Conservation (phyloP, 495 filamentous ascomycete species). For the Annulohypoxylon maeteangense region DNA sequence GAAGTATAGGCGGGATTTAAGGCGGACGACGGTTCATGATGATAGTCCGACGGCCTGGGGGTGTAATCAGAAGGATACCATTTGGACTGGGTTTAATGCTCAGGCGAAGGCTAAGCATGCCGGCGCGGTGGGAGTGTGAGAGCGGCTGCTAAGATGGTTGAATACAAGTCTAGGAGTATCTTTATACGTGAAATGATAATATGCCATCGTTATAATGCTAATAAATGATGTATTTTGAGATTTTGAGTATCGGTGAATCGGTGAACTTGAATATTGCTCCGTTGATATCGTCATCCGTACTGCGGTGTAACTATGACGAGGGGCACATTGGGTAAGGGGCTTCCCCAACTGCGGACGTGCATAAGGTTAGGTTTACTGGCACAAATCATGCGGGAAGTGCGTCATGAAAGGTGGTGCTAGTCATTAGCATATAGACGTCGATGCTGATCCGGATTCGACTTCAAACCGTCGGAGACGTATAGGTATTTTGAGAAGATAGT, state of each 20-base stretch:
- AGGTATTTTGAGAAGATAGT: not conserved
- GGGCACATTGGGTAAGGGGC: not conserved
- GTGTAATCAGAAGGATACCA: conserved; percentile 47
- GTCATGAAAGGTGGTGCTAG: not conserved
- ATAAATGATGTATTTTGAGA: not conserved
- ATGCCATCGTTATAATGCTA: not conserved
- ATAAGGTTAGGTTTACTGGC: not conserved
- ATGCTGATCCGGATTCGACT: not conserved
- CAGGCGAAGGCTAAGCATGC: conserved; percentile 31
- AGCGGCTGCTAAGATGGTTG: not conserved
- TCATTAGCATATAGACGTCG: not conserved
- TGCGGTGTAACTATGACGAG: not conserved
- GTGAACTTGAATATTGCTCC: not conserved
- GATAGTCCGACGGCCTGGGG: conserved; percentile 57
- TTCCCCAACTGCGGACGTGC: not conserved
- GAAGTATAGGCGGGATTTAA: conserved; percentile 62
- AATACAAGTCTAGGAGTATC: not conserved
- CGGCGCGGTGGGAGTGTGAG: conserved; percentile 32
- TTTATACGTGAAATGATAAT: not conserved
- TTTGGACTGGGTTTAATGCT: conserved; percentile 36
- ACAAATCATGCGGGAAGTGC: not conserved
- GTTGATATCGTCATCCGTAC: not conserved
- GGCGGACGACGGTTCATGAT: conserved; percentile 66
- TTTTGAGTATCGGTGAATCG: no score
- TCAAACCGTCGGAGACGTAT: not conserved